Base-by-base conservation (phyloP, 768 basidiomycete genomes). In the Coprinopsis cinerea region DNA sequence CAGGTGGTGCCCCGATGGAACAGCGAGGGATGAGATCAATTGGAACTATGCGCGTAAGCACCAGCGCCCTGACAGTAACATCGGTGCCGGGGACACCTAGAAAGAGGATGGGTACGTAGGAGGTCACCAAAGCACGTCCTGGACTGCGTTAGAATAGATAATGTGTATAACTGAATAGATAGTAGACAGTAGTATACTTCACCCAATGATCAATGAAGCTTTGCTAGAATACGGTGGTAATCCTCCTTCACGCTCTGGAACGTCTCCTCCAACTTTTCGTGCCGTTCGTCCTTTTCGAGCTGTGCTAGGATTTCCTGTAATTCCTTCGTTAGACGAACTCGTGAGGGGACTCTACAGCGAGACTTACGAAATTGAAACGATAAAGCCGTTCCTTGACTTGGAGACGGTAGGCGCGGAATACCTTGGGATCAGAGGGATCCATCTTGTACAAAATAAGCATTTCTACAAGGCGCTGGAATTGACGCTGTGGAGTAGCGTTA, bases 301-400 rank as follows among this genome's bases (percentile, higher is more conserved):
- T 94, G 93, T 46, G 81, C 82, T 39, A 99, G 76, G 45, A 88
- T 78, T 73, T 94, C 92, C 92, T 94, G 60, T 18, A 45, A 30
- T n/a, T n/a, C 13, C 25, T 13, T 5, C 14, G 24, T 44, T n/a
- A 43, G n/a, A n/a, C 20, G 24, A 13, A 10, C 5, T 28, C 11
- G 35, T 35, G 11, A 24, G 18, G 47, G 24, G 20, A 55, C 23
- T 43, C 49, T 20, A 47, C 13, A 30, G 37, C 10, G 17, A 18
- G 20, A 75, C 88, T 60, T 59, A 93, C 92, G 64, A 85, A 96
- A 68, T 98, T 99, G 69, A 97, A 97, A 18, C 92, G 78, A 61
- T 89, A 97, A 37, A 99, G 66, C 30, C 96, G 79, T 64, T 96
- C 92, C 67, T 99, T 99, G 61, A 95, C 92, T 64, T 92, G 88